phyloP scores from a whole-genome alignment of 169 alveolate species.

The Cryptosporidium bovis region DNA sequence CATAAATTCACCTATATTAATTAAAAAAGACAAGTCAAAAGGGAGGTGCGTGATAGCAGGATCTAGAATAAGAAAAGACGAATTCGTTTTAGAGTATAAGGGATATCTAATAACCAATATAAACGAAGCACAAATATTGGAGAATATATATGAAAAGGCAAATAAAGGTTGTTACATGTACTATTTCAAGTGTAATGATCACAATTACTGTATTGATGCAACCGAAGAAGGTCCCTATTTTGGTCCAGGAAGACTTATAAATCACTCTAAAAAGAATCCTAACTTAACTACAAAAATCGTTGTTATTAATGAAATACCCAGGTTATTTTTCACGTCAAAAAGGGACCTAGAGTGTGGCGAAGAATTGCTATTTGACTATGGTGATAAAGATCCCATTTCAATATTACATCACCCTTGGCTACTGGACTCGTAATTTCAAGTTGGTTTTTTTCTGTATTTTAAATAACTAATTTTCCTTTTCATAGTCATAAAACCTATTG shows the following conservation, averaged over 20 bases:
- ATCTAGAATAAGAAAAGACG: slow-evolving; percentile 83
- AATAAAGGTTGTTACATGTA: slow-evolving; percentile 85
- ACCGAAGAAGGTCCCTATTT: slow-evolving; percentile 85
- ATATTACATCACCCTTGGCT: slow-evolving; percentile 88
- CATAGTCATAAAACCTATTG: no score
- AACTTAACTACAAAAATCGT: slow-evolving; percentile 84
- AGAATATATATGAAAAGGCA: slow-evolving; percentile 16
- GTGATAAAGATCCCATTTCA: slow-evolving; percentile 86
- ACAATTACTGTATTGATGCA: slow-evolving; percentile 87
- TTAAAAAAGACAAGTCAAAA: slow-evolving; percentile 75
- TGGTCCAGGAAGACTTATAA: slow-evolving; percentile 89
- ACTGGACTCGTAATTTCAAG: neutral
- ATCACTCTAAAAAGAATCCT: slow-evolving; percentile 88
- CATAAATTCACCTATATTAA: slow-evolving; percentile 47
- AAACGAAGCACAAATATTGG: slow-evolving; percentile 14
- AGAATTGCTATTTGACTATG: slow-evolving; percentile 89
- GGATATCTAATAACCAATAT: slow-evolving; percentile 85
- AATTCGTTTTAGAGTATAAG: slow-evolving; percentile 87
- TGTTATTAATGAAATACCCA: slow-evolving; percentile 77
- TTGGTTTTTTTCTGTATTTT: no score
- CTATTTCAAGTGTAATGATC: slow-evolving; percentile 83
- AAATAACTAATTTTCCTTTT: no score
- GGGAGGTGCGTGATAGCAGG: slow-evolving; percentile 91
- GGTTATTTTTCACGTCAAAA: slow-evolving; percentile 85
- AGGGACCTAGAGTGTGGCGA: slow-evolving; percentile 86